phyloP scores from a whole-genome alignment of 2,329 filamentous ascomycete genomes.

The Cytospora paraplurivora region DNA sequence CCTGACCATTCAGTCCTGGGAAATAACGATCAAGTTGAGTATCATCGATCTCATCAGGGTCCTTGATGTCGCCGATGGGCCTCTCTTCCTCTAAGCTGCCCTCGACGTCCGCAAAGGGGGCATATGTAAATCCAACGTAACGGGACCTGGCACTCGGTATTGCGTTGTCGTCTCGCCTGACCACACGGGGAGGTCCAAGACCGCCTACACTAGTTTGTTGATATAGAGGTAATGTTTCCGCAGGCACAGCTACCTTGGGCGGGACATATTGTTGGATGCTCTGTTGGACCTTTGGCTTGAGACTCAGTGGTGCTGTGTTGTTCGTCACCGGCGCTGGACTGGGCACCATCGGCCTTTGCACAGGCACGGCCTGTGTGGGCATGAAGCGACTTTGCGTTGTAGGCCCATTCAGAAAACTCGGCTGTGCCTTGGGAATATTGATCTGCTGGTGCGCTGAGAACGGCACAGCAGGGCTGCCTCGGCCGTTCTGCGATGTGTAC shows the following conservation, averaged over 20 bases:
- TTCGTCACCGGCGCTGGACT: conserved; percentile 4
- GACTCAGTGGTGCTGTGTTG: neutral
- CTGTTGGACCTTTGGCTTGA: conserved; percentile 12
- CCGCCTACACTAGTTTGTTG: conserved; percentile 7
- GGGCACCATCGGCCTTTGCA: conserved; percentile 2
- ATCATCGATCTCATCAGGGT: conserved; percentile 19
- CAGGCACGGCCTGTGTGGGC: conserved; percentile 17
- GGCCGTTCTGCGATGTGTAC: conserved; percentile 13
- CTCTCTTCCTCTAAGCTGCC: conserved; percentile 7
- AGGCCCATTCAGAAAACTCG: conserved; percentile 2
- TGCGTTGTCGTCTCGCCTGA: conserved; percentile 22
- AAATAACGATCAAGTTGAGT: conserved; percentile 11
- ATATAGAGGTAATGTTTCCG: neutral
- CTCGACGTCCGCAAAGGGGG: neutral
- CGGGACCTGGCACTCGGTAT: conserved; percentile 14
- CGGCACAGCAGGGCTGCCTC: conserved; percentile 19
- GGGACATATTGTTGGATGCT: conserved; percentile 2
- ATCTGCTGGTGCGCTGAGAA: conserved; percentile 21
- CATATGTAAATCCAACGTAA: conserved; percentile 15
- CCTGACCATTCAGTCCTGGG: conserved; percentile 1
- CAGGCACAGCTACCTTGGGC: neutral
- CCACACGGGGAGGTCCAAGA: conserved; percentile 21
- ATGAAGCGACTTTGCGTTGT: conserved; percentile 22
- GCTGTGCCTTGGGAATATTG: conserved; percentile 5
- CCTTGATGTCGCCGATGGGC: conserved; percentile 22